Evolutionary conservation across 2,329 filamentous ascomycete species (phyloP).

Genomic region (Aureobasidium sp.): DNA sequence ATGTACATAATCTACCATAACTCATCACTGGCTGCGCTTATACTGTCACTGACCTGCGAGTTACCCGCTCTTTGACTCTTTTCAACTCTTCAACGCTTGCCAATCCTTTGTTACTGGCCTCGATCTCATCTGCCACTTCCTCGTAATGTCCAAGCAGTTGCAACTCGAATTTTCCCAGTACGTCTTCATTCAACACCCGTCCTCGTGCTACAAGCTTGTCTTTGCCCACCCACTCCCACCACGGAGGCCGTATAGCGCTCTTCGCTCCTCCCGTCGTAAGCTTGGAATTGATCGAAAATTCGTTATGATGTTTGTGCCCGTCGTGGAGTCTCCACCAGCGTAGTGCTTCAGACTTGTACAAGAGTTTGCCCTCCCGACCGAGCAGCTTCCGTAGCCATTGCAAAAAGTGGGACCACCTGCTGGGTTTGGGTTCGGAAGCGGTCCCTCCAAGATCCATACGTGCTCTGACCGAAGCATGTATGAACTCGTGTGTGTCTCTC

Average conservation of each 20-base stretch:
- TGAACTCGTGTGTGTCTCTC: constrained; percentile 28
- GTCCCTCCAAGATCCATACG: constrained; percentile 29
- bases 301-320: constrained; percentile 21
- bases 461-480: constrained; percentile 30
- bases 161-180: constrained; percentile 17
- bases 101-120: constrained; percentile 16
- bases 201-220: constrained; percentile 3
- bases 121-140: constrained; percentile 14
- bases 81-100: constrained; percentile 8
- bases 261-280: neutral
- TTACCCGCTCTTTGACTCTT: constrained; percentile 6
- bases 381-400: constrained; percentile 17
- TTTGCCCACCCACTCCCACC: constrained; percentile 16
- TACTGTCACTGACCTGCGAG: constrained; percentile 11
- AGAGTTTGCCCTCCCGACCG: constrained; percentile 4
- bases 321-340: constrained; percentile 28
- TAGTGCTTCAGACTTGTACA: constrained; percentile 21
- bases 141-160: constrained; percentile 16
- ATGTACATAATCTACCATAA: neutral
- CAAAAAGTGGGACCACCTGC: constrained; percentile 21
- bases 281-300: constrained; percentile 15
- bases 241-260: neutral
- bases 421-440: constrained; percentile 19
- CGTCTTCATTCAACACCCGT: constrained; percentile 12
- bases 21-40: neutral